Evolutionary conservation across 202 grass and related monocot genomes (phyloP), one percentile per base, ranked within the genome.

Genomic region (Schoenoplectus triqueter): DNA sequence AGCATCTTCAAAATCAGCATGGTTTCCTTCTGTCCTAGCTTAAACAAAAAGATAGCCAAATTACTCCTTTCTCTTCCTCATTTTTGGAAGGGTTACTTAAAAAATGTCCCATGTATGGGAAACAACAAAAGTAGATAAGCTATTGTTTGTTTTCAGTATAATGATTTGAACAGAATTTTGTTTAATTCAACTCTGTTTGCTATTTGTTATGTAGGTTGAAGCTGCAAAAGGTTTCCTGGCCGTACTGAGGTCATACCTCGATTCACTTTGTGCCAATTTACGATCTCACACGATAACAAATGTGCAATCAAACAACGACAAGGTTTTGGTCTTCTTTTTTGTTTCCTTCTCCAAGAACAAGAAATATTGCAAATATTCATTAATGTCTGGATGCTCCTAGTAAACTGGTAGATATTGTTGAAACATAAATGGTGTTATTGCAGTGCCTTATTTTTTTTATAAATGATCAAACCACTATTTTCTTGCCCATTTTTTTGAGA

Each of bases 251-350:
- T 88, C 94, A 21, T 88, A 99, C 85, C 91, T 99, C 44, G 97
- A 99, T 92, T 92, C 90, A 14, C 72, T 96, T 56, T 99, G 97
- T 87, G 92, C 92, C 80, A 96, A 99, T 70, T 86, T 99, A 68
- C 86, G 97, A 82, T 96, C 97, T 81, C 97, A 99, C 85, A 99
- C 97, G 2, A 99, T 99, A 64, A 99, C 97, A 78, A 99, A 99
- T 91, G 97, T 99, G 9, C 97, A 99, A 94, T 96, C 93, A 57
- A 96, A 99, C 80, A 99, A 92, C 87, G 97, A 99, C 88, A 99
- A 99, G 97, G 97, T 99, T 90, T 39, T 44, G 54, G 73, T 79
- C 8, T 13, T 21, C 62, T 21, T 69, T 85, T 45, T 8, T 63
- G 59, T 62, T 19, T 65, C 1, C 64, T 63, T 31, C 59, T 6